These are phyloP conservation scores for Lyophyllum semitale DNA, from an alignment of 768 basidiomycete genomes.

Conservation along the genomic window DNA sequence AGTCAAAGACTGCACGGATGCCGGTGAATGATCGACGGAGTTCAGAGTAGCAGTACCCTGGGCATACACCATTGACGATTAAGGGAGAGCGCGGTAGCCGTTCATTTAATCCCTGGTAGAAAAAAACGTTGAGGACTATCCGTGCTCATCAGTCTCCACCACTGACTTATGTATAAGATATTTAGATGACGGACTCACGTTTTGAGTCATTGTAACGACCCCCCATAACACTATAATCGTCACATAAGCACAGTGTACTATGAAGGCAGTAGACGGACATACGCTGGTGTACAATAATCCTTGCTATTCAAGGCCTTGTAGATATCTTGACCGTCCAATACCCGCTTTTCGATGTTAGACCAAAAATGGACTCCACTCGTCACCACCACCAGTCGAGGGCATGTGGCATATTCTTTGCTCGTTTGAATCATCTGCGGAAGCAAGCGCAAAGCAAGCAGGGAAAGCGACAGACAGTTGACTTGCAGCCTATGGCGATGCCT, in stretches of 20 bases:
- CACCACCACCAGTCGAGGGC: no score
- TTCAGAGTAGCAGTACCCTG: constrained; percentile 41
- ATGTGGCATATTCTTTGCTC: no score
- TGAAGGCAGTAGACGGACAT: no score
- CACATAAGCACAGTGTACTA: constrained; percentile 2
- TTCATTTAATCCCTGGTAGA: no score
- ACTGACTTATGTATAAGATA: no score
- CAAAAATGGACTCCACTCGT: constrained; percentile 30
- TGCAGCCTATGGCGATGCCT: no score
- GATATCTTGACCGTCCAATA: background rate
- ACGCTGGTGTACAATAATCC: no score
- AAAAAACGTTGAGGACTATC: constrained; percentile 41
- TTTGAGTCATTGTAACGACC: background rate
- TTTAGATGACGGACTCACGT: constrained; percentile 28
- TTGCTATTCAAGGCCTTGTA: background rate
- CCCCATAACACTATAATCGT: background rate
- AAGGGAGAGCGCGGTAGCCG: no score
- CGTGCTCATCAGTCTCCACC: constrained; percentile 17
- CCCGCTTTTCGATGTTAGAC: no score
- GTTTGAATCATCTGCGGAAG: no score
- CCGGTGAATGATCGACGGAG: constrained; percentile 26
- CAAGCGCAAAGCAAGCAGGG: no score
- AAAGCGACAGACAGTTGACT: no score
- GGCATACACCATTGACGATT: constrained; percentile 36
- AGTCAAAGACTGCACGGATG: constrained; percentile 7